These are phyloP conservation scores for Pseudoscleropodium purum DNA, from an alignment of 225 moss, liverwort and hornwort species.

Conservation along the genomic window DNA sequence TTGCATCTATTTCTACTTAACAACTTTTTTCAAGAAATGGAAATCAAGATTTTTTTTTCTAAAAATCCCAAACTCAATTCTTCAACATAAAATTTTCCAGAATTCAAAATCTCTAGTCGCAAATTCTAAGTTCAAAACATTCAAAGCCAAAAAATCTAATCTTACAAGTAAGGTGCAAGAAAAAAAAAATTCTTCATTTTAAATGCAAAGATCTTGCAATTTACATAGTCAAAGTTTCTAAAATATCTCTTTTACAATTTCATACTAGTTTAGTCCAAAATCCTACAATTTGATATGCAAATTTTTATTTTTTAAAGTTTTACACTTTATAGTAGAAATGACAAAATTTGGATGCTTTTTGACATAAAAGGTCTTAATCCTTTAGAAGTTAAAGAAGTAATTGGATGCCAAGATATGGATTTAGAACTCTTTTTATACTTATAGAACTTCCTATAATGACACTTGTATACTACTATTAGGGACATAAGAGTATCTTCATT, in stretches of 20 bases:
- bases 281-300: neutral
- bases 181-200: neutral
- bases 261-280: neutral
- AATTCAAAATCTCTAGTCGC: neutral
- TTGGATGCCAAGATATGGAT: neutral
- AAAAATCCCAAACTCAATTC: neutral
- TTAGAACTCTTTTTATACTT: neutral
- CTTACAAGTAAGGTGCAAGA: neutral
- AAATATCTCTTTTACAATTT: neutral
- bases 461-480: no score
- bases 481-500: neutral
- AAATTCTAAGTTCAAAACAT: neutral
- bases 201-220: neutral
- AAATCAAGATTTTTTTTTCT: neutral
- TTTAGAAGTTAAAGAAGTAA: neutral
- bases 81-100: neutral
- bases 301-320: neutral
- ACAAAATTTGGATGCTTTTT: neutral
- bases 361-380: neutral
- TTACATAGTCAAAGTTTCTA: neutral
- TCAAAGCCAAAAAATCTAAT: neutral
- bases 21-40: neutral
- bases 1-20: rapidly evolving
- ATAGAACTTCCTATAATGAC: neutral
- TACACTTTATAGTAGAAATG: neutral